Base-by-base conservation (phyloP, 192 early-diverging fungal genomes). In the Linderina pennispora region DNA sequence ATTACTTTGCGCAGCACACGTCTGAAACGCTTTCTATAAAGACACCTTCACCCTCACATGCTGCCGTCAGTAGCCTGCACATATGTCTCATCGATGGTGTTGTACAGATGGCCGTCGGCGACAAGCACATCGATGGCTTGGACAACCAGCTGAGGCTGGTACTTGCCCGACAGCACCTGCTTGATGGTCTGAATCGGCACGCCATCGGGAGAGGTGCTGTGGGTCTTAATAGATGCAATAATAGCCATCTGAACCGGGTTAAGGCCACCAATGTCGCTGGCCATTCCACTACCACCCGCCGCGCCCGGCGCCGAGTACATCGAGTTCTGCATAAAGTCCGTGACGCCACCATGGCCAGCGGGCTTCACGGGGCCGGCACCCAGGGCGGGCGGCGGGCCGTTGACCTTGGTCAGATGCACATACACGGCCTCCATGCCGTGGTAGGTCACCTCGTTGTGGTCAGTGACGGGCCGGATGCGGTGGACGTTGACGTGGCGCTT, bases 391-490 rank as follows among this genome's bases (percentile, higher is more conserved):
- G 44, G 34, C 1, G 43, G 45, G 4, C 58, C 62, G 11, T 48
- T 40, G 23, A 81, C 85, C 20, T 77, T 55, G 33, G 50, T 60
- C 45, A 86, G 48, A 45, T 92, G 86, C 17, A 72, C 75, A 22
- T 77, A 72, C 11, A 84, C 78, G 42, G 74, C 79, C 40, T 87
- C 82, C 25, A 91, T 51, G 26, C 75, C 76, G 52, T 92, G 92
- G 50, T 80, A 86, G 0, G 85, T 77, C 31, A 92, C 68, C 55
- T 91, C 88, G 67, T 95, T 85, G 36, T 79, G 69, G 40, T 82
- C 76, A 4, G 60, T 65, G 11, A 95, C 74, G 18, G 77, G 77
- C 1, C 80, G 73, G 25, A 92, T 76, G 28, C 74, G 45, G 50
- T 71, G 73, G 3, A 77, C 75, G 14, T 64, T 59, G 25, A 90